Percentiles rank a stretch among this genome's conserved stretches.
phyloP scores from a whole-genome alignment of 306 rosid species.

The Trichosanthes truncata region DNA sequence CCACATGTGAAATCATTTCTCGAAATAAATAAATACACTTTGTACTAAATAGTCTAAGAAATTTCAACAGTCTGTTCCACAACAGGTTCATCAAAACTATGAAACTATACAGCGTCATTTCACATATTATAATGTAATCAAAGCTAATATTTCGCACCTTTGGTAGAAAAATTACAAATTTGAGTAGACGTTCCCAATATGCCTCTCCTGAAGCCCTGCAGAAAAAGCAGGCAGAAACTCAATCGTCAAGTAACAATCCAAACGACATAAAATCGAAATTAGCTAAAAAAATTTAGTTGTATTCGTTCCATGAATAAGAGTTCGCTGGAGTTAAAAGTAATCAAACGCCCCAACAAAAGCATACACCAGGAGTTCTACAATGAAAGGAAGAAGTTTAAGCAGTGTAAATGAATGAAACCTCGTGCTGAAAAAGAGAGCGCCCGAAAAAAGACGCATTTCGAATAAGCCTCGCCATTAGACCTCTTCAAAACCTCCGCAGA shows the following conservation, averaged over 20 bases:
- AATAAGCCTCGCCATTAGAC: slow-evolving; percentile 65
- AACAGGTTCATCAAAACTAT: background rate
- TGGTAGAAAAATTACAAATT: slow-evolving; percentile 41
- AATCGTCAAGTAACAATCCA: slow-evolving; percentile 7
- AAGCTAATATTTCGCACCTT: slow-evolving; percentile 34
- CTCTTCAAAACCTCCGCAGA: background rate
- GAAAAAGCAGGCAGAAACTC: slow-evolving; percentile 2
- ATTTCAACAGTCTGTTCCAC: background rate
- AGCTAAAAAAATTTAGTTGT: background rate
- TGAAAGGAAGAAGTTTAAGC: background rate
- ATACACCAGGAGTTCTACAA: background rate
- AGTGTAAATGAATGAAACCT: slow-evolving; percentile 30
- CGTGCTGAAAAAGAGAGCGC: slow-evolving; percentile 31
- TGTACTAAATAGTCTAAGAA: background rate
- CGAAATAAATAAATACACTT: background rate
- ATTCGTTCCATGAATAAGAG: background rate
- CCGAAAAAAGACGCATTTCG: slow-evolving; percentile 36
- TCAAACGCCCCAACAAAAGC: background rate
- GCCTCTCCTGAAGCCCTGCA: slow-evolving; percentile 47
- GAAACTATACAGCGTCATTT: background rate
- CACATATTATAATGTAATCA: background rate
- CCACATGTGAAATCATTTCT: background rate
- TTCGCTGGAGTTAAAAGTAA: background rate
- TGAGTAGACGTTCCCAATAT: slow-evolving; percentile 39
- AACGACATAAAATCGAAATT: background rate